phyloP scores from a whole-genome alignment of 371 early-diverging fungal species.

The Rhizomucor pusillus region DNA sequence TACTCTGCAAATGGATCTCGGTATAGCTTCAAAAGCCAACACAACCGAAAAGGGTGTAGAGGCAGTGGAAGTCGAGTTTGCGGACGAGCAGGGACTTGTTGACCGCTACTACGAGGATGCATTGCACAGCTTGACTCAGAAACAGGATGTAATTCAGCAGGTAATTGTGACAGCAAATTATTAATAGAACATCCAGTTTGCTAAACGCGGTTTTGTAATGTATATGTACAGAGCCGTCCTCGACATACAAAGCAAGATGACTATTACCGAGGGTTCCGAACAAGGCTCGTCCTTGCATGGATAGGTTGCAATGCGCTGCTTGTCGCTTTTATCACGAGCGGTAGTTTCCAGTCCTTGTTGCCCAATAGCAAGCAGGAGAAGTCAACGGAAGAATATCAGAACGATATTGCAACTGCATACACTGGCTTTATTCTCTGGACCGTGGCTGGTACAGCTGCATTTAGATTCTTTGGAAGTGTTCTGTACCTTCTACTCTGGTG shows the following conservation, averaged over 20 bases:
- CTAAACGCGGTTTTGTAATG: no score
- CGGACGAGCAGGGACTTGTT: constrained; percentile 64
- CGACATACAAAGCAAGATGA: constrained; percentile 74
- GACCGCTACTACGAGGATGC: constrained; percentile 74
- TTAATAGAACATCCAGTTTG: no score
- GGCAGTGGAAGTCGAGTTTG: constrained; percentile 57
- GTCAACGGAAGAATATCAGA: constrained; percentile 15
- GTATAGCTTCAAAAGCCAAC: constrained; percentile 39
- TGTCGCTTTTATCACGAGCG: constrained; percentile 58
- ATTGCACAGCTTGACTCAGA: constrained; percentile 44
- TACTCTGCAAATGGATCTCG: constrained; percentile 54
- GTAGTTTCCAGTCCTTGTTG: constrained; percentile 42
- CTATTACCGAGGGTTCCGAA: constrained; percentile 84
- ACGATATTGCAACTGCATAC: constrained; percentile 43
- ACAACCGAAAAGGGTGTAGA: constrained; percentile 41
- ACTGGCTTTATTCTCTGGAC: constrained; percentile 85
- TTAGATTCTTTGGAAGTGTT: constrained; percentile 79
- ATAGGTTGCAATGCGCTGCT: constrained; percentile 80
- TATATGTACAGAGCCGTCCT: constrained; percentile 25
- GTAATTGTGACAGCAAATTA: no score
- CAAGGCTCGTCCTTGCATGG: constrained; percentile 79
- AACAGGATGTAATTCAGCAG: constrained; percentile 30
- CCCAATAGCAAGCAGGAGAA: constrained; percentile 5
- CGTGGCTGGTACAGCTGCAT: constrained; percentile 69
- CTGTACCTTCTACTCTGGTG: constrained; percentile 29